These are phyloP conservation scores for Pythium utonaiense DNA, from an alignment of 352 stramenopile genomes.

Conservation along the genomic window DNA sequence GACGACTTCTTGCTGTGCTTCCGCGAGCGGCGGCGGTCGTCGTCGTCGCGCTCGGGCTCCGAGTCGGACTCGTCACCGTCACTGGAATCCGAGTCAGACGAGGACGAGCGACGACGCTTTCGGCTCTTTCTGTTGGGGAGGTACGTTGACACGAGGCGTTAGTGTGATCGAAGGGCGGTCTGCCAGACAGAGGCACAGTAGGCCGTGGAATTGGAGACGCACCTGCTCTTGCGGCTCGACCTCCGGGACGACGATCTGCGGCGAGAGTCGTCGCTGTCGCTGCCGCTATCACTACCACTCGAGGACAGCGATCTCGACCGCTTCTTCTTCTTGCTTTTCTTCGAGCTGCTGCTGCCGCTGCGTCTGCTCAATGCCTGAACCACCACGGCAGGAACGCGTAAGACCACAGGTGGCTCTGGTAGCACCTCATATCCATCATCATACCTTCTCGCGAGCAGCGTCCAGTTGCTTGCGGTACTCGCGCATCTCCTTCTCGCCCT, in stretches of 20 bases:
- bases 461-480: conserved; percentile 93
- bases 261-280: conserved; percentile 44
- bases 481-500: conserved; percentile 92
- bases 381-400: background rate
- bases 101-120: conserved; percentile 48
- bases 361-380: conserved; percentile 62
- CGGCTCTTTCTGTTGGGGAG: conserved; percentile 33
- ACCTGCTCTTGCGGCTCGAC: conserved; percentile 80
- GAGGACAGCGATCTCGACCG: conserved; percentile 48
- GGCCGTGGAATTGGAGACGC: too few relatives aligned
- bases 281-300: conserved; percentile 40
- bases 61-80: conserved; percentile 22
- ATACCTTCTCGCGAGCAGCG: conserved; percentile 82
- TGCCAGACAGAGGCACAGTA: too few relatives aligned
- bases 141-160: conserved; percentile 4
- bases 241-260: conserved; percentile 40
- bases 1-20: conserved; percentile 40
- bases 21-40: conserved; percentile 12
- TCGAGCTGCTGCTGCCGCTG: conserved; percentile 38
- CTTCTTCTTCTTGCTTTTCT: conserved; percentile 83
- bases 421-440: background rate
- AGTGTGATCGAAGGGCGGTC: background rate
- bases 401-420: background rate
- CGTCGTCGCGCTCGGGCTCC: conserved; percentile 16
- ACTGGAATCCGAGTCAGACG: conserved; percentile 42